These are phyloP conservation scores for Stereocaulon alpinum DNA, from an alignment of 495 filamentous ascomycete species.

Conservation along the genomic window DNA sequence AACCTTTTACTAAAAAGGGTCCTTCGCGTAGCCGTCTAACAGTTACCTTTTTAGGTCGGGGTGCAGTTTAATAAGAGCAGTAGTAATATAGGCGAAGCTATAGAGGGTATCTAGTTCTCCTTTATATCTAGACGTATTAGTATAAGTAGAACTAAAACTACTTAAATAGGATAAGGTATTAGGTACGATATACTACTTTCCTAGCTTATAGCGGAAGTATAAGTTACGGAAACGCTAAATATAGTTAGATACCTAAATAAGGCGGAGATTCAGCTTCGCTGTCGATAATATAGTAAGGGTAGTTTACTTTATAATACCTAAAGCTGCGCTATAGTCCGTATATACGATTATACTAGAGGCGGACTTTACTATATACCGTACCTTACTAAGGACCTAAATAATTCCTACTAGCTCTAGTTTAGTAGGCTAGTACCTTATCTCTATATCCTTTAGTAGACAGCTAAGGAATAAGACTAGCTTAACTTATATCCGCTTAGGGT, in stretches of 20 bases:
- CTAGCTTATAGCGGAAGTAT: neutral
- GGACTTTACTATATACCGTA: no score
- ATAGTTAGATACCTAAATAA: neutral
- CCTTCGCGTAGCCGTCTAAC: neutral
- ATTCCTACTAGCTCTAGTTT: conserved; percentile 5
- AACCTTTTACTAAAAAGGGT: neutral
- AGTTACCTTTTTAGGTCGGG: neutral
- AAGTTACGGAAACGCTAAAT: neutral
- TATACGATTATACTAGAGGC: no score
- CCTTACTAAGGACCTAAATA: no score
- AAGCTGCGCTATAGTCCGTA: no score
- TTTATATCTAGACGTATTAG: no score
- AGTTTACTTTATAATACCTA: no score
- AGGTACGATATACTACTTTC: neutral
- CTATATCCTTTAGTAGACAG: neutral
- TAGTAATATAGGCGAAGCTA: neutral
- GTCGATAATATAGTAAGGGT: no score
- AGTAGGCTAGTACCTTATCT: conserved; percentile 1
- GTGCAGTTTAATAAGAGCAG: neutral
- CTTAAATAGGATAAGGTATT: neutral
- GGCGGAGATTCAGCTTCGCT: neutral
- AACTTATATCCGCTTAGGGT: neutral
- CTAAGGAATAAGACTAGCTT: conserved; percentile 7
- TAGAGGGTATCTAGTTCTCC: no score
- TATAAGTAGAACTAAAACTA: neutral